Percentiles rank a stretch among this genome's conserved stretches.
These are phyloP conservation scores for Entophlyctis luteolus DNA, from an alignment of 192 early-diverging fungal genomes.

Conservation along the genomic window DNA sequence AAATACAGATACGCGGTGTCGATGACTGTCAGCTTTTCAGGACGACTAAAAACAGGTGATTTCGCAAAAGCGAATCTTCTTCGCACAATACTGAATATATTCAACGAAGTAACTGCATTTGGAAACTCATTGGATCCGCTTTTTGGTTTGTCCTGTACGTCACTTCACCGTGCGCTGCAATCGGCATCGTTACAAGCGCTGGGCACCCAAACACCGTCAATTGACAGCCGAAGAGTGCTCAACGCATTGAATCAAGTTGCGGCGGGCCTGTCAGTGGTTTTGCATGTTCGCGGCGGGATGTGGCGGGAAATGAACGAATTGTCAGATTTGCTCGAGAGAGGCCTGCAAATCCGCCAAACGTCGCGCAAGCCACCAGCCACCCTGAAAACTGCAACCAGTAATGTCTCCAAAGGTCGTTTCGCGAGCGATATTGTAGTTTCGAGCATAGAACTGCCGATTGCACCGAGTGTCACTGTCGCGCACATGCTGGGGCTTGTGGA, in stretches of 20 bases:
- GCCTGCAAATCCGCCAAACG: background rate
- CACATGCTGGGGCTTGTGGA: background rate
- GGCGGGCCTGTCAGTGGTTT: background rate
- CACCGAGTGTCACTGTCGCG: background rate
- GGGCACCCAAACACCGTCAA: background rate
- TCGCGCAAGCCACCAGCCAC: background rate
- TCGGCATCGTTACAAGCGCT: background rate
- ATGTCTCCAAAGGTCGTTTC: too few species aligned
- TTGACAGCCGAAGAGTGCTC: background rate
- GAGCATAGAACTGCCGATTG: background rate
- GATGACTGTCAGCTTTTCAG: background rate
- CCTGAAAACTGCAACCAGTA: background rate
- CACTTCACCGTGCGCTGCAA: background rate
- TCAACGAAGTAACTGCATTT: background rate
- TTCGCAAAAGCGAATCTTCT: background rate
- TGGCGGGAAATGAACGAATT: background rate
- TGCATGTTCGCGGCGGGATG: background rate
- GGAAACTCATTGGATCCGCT: background rate
- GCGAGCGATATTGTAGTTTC: conserved; percentile 8
- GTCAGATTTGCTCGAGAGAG: background rate
- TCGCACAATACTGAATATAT: background rate
- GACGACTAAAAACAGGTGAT: background rate
- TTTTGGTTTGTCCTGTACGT: conserved; percentile 10
- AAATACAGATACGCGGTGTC: background rate
- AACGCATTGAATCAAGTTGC: background rate